A percentile compares a stretch with the other conserved stretches of the same genome.
Conservation (phyloP, 441 rosid genomes). For the Hypseocharis bilobata region DNA sequence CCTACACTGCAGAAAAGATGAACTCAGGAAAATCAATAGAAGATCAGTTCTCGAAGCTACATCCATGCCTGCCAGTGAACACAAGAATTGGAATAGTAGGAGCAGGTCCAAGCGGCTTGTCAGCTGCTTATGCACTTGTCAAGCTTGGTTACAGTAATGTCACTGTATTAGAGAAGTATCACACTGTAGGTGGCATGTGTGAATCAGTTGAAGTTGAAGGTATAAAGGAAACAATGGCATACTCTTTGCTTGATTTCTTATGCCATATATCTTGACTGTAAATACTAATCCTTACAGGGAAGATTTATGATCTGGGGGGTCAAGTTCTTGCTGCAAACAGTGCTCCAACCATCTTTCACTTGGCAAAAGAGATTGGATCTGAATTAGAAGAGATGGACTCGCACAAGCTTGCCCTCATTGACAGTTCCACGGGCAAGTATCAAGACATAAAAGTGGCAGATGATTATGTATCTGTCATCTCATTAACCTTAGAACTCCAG, state of each 20-base stretch:
- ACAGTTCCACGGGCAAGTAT: constrained; percentile 40
- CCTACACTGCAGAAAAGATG: constrained; percentile 26
- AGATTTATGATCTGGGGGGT: constrained; percentile 58
- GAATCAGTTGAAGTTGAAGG: constrained; percentile 67
- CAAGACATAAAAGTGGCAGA: constrained; percentile 50
- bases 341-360: constrained; percentile 51
- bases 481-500: constrained; percentile 57
- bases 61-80: constrained; percentile 47
- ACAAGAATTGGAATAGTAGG: constrained; percentile 55
- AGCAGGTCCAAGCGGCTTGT: constrained; percentile 63
- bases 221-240: constrained; percentile 16
- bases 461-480: constrained; percentile 52
- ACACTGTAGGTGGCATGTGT: constrained; percentile 58
- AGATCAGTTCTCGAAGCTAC: constrained; percentile 52
- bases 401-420: constrained; percentile 55
- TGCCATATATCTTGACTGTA: neutral
- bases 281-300: constrained; percentile 30
- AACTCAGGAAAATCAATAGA: constrained; percentile 36
- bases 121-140: constrained; percentile 52
- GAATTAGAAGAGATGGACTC: constrained; percentile 60
- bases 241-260: too few relatives aligned
- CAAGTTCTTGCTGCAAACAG: constrained; percentile 70
- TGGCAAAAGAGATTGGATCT: constrained; percentile 47
- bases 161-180: constrained; percentile 54
- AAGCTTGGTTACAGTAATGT: constrained; percentile 50